Conservation (phyloP, 176 grass and related monocot genomes). For the Saccharum spontaneum region DNA sequence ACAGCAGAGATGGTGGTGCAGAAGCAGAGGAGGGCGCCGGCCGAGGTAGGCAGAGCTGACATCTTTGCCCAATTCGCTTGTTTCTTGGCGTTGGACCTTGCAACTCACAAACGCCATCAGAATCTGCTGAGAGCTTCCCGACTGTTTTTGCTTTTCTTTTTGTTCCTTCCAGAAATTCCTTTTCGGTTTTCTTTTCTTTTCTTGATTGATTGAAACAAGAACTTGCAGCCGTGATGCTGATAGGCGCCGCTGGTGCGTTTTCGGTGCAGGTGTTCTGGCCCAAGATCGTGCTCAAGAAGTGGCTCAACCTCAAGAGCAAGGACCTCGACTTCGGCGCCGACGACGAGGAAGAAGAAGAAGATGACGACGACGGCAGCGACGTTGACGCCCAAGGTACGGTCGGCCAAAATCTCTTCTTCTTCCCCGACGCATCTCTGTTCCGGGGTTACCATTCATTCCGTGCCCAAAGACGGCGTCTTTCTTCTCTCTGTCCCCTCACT, state of each 20-base stretch:
- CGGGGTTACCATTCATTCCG: neutral
- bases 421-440: neutral
- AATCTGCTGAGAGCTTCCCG: neutral
- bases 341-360: constrained; percentile 36
- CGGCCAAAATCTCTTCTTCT: neutral
- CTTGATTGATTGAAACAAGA: neutral
- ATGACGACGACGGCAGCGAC: constrained; percentile 17
- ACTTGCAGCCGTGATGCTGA: neutral
- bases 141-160: neutral
- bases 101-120: neutral
- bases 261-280: constrained; percentile 69
- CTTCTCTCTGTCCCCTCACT: too few species aligned
- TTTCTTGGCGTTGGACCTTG: neutral
- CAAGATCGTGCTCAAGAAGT: constrained; percentile 86
- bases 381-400: constrained; percentile 53
- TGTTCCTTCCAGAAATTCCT: neutral
- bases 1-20: constrained; percentile 35
- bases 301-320: constrained; percentile 73
- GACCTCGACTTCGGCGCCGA: constrained; percentile 69
- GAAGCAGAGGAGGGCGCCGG: constrained; percentile 49
- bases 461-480: neutral
- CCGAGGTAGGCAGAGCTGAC: constrained; percentile 42
- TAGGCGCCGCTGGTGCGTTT: neutral
- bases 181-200: neutral
- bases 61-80: neutral